A percentile compares a stretch with the other conserved stretches of the same genome.
phyloP scores from a whole-genome alignment of 768 basidiomycete species.

The Tricholoma sp. region DNA sequence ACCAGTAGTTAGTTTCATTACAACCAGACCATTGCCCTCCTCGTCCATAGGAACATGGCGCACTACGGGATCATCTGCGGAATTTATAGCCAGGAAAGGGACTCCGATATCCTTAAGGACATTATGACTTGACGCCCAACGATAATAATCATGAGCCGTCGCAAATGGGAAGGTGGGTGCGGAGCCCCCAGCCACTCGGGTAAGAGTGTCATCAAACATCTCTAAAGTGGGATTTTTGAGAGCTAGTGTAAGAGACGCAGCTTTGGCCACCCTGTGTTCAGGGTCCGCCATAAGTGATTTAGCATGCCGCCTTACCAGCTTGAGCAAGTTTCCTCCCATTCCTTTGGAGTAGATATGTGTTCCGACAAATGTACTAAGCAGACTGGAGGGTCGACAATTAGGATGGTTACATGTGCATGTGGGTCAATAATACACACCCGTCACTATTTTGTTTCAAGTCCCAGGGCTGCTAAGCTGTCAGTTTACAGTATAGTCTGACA shows the following conservation, averaged over 20 bases:
- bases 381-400: constrained; percentile 29
- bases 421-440: constrained; percentile 27
- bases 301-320: constrained; percentile 48
- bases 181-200: constrained; percentile 66
- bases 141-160: constrained; percentile 43
- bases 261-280: constrained; percentile 45
- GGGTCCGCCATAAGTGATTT: constrained; percentile 44
- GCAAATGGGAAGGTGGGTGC: constrained; percentile 48
- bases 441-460: constrained; percentile 44
- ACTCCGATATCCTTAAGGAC: constrained; percentile 56
- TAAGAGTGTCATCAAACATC: constrained; percentile 59
- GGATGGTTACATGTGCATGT: constrained; percentile 9
- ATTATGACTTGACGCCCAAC: constrained; percentile 55
- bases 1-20: constrained; percentile 54
- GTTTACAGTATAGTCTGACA: constrained; percentile 13
- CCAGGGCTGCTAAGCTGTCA: constrained; percentile 40
- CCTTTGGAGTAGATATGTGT: constrained; percentile 69
- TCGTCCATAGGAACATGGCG: constrained; percentile 54
- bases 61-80: constrained; percentile 76
- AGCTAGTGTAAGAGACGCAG: constrained; percentile 37
- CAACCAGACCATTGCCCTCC: constrained; percentile 47
- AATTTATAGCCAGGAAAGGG: constrained; percentile 72
- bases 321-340: constrained; percentile 71
- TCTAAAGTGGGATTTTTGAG: constrained; percentile 51
- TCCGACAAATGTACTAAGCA: constrained; percentile 50